Percentiles rank a stretch among this genome's conserved stretches.
phyloP scores from a whole-genome alignment of 2,329 filamentous ascomycete genomes.

The Diaporthe vaccinii region DNA sequence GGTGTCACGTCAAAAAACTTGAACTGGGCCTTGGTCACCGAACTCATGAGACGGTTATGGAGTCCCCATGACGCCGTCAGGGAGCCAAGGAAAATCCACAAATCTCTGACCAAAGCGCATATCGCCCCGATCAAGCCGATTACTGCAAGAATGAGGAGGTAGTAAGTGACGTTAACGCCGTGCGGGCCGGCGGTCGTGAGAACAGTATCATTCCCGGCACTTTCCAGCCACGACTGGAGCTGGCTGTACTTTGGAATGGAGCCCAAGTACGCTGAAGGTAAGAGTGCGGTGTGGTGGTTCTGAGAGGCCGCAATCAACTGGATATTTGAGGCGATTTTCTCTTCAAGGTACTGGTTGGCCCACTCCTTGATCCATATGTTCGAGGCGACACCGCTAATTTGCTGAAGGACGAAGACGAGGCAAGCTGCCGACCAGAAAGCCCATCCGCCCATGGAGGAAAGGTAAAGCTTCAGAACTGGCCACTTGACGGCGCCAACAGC shows the following conservation, averaged over 20 bases:
- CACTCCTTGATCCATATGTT: conserved; percentile 96
- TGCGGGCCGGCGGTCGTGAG: conserved; percentile 53
- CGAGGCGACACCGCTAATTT: conserved; percentile 87
- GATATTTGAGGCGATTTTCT: conserved; percentile 51
- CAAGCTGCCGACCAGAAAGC: conserved; percentile 90
- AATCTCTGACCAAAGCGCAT: conserved; percentile 86
- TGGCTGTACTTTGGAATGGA: conserved; percentile 55
- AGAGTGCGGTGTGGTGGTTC: conserved; percentile 51
- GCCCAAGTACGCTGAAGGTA: conserved; percentile 56
- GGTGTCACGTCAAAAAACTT: conserved; percentile 98
- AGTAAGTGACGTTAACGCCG: conserved; percentile 87
- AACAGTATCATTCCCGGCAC: conserved; percentile 56
- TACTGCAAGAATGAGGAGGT: conserved; percentile 83
- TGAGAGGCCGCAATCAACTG: conserved; percentile 54
- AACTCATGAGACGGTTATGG: conserved; percentile 81
- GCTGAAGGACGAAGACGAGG: conserved; percentile 83
- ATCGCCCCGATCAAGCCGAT: conserved; percentile 83
- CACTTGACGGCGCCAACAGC: conserved; percentile 89
- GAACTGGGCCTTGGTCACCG: conserved; percentile 91
- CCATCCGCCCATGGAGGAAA: conserved; percentile 93
- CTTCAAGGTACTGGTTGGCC: conserved; percentile 87
- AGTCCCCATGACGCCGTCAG: conserved; percentile 88
- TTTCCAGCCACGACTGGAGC: conserved; percentile 51
- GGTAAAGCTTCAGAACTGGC: conserved; percentile 87
- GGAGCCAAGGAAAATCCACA: conserved; percentile 93